Conservation (phyloP, 2,329 filamentous ascomycete genomes). For the Gnomoniopsis sp. region DNA sequence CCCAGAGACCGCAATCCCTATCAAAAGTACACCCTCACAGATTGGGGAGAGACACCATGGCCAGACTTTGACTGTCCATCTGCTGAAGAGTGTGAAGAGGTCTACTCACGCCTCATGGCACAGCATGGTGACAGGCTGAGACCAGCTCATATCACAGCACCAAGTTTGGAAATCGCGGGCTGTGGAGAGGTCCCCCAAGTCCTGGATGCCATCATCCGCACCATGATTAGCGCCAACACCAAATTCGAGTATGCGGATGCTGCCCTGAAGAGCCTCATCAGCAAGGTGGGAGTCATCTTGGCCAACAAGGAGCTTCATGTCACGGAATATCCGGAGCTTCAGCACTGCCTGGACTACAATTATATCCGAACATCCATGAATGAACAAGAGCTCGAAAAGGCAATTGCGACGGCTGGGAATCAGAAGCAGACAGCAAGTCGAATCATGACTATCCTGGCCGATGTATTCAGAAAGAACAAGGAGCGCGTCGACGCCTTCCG, state of each 20-base stretch:
- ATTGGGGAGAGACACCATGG: constrained; percentile 49
- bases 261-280: constrained; percentile 58
- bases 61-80: constrained; percentile 65
- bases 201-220: constrained; percentile 51
- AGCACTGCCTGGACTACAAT: constrained; percentile 60
- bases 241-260: constrained; percentile 52
- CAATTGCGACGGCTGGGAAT: constrained; percentile 69
- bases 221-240: constrained; percentile 50
- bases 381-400: constrained; percentile 59
- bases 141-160: constrained; percentile 65
- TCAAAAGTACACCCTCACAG: constrained; percentile 6
- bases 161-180: constrained; percentile 69
- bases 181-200: constrained; percentile 56
- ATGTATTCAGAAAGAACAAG: constrained; percentile 67
- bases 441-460: constrained; percentile 71
- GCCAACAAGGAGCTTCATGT: background rate
- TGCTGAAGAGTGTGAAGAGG: constrained; percentile 64
- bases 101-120: constrained; percentile 61
- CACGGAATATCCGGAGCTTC: constrained; percentile 3
- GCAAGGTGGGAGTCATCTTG: constrained; percentile 5
- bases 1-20: constrained; percentile 9
- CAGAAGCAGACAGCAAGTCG: constrained; percentile 67
- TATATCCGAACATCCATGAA: constrained; percentile 56
- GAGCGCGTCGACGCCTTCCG: constrained; percentile 37
- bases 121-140: constrained; percentile 62